Evolutionary conservation across 306 rosid species (phyloP).

Genomic region (Parietaria judaica): DNA sequence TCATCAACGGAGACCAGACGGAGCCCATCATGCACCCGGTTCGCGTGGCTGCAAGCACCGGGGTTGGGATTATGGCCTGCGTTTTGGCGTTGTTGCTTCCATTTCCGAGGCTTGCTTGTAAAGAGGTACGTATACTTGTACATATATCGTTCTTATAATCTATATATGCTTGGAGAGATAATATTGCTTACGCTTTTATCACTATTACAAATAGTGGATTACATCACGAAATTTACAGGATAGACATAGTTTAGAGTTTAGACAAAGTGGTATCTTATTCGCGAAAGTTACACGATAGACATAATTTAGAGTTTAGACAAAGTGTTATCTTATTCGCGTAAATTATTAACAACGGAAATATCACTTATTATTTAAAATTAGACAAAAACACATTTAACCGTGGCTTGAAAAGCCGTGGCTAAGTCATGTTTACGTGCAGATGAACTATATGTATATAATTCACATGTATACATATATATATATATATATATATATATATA

Average conservation of each 20-base stretch:
- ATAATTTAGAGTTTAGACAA: no score
- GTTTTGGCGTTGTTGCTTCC: constrained; percentile 57
- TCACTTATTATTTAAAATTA: no score
- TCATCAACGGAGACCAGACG: constrained; percentile 22
- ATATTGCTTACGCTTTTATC: not conserved
- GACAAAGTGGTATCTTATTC: no score
- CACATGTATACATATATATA: not conserved
- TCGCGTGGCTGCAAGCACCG: constrained; percentile 50
- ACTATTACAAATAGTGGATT: no score
- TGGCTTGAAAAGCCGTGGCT: no score
- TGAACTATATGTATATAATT: not conserved
- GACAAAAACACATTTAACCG: no score
- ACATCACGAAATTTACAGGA: no score
- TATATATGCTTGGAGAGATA: not conserved
- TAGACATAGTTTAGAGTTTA: no score
- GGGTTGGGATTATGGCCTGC: constrained; percentile 50
- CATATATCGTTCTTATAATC: no score
- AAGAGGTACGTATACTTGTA: constrained; percentile 24
- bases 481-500: not conserved
- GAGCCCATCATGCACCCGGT: constrained; percentile 55
- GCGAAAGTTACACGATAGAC: constrained; percentile 1
- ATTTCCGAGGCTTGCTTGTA: constrained; percentile 52
- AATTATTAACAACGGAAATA: no score
- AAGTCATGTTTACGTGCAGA: no score
- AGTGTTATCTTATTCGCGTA: constrained; percentile 1